Evolutionary conservation across 768 basidiomycete genomes (phyloP).

Genomic region (Pisolithus tinctorius): DNA sequence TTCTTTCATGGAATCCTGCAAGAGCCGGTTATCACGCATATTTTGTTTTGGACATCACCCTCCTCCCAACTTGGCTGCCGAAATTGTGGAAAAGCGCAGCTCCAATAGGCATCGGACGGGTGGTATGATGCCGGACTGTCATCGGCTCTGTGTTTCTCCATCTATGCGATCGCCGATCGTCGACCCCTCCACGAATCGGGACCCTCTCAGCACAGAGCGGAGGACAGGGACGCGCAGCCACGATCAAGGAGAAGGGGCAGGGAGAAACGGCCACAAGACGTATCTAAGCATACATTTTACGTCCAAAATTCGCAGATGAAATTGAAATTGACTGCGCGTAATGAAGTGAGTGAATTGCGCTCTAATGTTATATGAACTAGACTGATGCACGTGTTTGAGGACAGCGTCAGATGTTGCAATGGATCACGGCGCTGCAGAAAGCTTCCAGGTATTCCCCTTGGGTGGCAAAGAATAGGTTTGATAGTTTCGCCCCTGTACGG

Average conservation of each 20-base stretch:
- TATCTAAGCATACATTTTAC: conserved; percentile 92
- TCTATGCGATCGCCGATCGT: conserved; percentile 48
- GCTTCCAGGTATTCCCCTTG: conserved; percentile 74
- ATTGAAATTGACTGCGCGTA: conserved; percentile 80
- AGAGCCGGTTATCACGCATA: conserved; percentile 37
- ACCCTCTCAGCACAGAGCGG: conserved; percentile 38
- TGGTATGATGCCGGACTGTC: conserved; percentile 20
- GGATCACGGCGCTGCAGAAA: conserved; percentile 86
- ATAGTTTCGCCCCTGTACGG: conserved; percentile 89
- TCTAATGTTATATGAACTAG: neutral
- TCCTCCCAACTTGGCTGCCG: conserved; percentile 7
- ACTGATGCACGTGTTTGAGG: conserved; percentile 5
- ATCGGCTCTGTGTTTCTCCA: conserved; percentile 32
- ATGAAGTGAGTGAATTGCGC: conserved; percentile 49
- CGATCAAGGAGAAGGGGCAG: conserved; percentile 33
- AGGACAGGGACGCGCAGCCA: conserved; percentile 10
- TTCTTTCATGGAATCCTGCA: conserved; percentile 45
- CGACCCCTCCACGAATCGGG: conserved; percentile 73
- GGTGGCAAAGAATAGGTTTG: conserved; percentile 78
- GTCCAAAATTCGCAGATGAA: conserved; percentile 87
- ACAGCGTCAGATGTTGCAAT: conserved; percentile 94
- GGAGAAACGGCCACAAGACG: conserved; percentile 48
- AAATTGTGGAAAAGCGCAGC: conserved; percentile 2
- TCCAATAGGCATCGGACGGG: conserved; percentile 1
- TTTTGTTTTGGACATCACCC: conserved; percentile 31